These are phyloP conservation scores for Mucor piriformis DNA, from an alignment of 371 early-diverging fungal genomes.

Conservation along the genomic window DNA sequence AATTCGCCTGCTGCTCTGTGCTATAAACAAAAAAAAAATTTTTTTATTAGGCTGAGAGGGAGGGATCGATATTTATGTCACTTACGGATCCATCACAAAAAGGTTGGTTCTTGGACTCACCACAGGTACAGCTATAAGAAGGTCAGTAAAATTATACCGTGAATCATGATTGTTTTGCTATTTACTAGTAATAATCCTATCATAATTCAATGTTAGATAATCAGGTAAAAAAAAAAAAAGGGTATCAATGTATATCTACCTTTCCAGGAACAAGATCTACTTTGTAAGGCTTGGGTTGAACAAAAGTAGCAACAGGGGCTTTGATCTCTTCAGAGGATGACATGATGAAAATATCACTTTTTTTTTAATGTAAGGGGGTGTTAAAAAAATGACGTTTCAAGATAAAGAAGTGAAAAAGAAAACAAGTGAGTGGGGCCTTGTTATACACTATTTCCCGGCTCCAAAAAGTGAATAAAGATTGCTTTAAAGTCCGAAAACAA, in stretches of 20 bases:
- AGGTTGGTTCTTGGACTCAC: slow-evolving; percentile 41
- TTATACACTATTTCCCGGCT: background rate
- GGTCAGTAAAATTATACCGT: no score
- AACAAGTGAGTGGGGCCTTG: background rate
- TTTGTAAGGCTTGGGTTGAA: slow-evolving; percentile 37
- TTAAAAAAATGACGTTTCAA: background rate
- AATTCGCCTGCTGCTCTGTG: slow-evolving; percentile 29
- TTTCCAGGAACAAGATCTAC: slow-evolving; percentile 40
- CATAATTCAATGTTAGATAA: background rate
- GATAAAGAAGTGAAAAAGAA: background rate
- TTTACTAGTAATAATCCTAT: slow-evolving; percentile 41
- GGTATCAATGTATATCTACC: slow-evolving; percentile 13
- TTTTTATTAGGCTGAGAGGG: no score
- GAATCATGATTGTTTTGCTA: background rate
- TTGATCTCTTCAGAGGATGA: slow-evolving; percentile 1
- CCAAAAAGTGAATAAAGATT: no score
- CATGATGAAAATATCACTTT: no score
- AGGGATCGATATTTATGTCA: background rate
- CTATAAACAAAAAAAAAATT: slow-evolving; percentile 3
- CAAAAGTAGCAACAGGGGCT: slow-evolving; percentile 28
- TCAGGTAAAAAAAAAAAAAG: background rate
- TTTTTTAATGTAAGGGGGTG: slow-evolving; percentile 19
- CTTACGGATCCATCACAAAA: slow-evolving; percentile 45
- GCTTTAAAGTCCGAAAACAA: no score
- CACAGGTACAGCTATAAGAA: slow-evolving; percentile 33